Percentiles rank a stretch among this genome's conserved stretches.
These are phyloP conservation scores for Escallonia herrerae DNA, from an alignment of 129 eudicot genomes.

Conservation along the genomic window DNA sequence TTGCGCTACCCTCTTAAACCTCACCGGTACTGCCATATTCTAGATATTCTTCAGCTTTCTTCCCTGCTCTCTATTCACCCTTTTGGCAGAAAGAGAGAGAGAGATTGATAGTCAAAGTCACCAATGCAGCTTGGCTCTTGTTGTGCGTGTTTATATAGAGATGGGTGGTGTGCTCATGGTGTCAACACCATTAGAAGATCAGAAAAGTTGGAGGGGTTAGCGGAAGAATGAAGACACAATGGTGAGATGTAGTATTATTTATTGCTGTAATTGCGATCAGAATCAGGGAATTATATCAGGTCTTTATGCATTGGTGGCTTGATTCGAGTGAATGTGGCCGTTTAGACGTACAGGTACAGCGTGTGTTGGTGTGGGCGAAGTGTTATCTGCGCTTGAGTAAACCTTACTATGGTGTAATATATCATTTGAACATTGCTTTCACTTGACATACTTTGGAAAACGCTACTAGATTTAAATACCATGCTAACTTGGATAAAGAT, in stretches of 20 bases:
- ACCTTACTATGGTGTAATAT: too few species aligned
- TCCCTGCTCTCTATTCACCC: not conserved
- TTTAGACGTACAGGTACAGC: not conserved
- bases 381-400: too few species aligned
- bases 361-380: too few species aligned
- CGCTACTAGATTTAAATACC: too few species aligned
- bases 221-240: not conserved
- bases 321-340: not conserved
- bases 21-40: conserved; percentile 23
- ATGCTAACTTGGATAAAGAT: too few species aligned
- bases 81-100: not conserved
- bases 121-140: not conserved
- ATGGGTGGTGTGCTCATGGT: not conserved
- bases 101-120: not conserved
- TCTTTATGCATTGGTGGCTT: too few species aligned
- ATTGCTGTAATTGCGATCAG: too few species aligned
- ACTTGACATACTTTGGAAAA: too few species aligned
- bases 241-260: not conserved
- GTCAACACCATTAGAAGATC: conserved; percentile 5
- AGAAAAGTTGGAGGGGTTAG: not conserved
- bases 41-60: not conserved
- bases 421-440: too few species aligned
- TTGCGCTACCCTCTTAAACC: conserved; percentile 55
- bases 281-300: too few species aligned
- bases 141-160: not conserved